A percentile compares a stretch with the other conserved stretches of the same genome.
Evolutionary conservation across 192 early-diverging fungal genomes (phyloP).

Genomic region (Jimgerdemannia lactiflua): DNA sequence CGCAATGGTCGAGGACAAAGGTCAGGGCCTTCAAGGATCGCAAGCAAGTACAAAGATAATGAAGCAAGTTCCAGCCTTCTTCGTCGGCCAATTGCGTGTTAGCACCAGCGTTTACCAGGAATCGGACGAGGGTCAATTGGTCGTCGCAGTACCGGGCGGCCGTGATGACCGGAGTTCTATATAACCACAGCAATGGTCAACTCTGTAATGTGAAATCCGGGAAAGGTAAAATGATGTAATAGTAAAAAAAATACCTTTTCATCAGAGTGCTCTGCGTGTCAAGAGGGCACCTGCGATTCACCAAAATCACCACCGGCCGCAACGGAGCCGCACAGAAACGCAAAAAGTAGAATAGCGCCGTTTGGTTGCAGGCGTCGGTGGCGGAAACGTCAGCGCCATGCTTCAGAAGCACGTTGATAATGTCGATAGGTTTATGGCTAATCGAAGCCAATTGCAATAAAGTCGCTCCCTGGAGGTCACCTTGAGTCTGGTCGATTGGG

Average conservation of each 20-base stretch:
- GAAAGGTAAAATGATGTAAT: too few relatives aligned
- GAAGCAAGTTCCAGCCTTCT: neutral
- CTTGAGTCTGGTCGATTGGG: neutral
- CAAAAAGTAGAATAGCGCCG: neutral
- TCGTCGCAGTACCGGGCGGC: neutral
- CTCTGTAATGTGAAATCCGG: too few relatives aligned
- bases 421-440: neutral
- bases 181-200: neutral
- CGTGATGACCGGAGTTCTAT: neutral
- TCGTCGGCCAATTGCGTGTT: neutral
- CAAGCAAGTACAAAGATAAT: neutral
- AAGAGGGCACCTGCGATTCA: neutral
- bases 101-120: neutral
- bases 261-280: neutral
- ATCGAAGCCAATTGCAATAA: neutral
- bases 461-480: neutral
- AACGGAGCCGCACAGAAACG: neutral
- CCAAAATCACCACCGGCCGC: neutral
- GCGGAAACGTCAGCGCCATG: neutral
- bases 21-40: neutral
- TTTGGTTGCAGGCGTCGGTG: neutral
- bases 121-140: neutral
- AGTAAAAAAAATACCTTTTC: too few relatives aligned
- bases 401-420: neutral
- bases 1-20: neutral